These are phyloP conservation scores for Alternaria gaisen DNA, from an alignment of 2,329 filamentous ascomycete species.

Conservation along the genomic window DNA sequence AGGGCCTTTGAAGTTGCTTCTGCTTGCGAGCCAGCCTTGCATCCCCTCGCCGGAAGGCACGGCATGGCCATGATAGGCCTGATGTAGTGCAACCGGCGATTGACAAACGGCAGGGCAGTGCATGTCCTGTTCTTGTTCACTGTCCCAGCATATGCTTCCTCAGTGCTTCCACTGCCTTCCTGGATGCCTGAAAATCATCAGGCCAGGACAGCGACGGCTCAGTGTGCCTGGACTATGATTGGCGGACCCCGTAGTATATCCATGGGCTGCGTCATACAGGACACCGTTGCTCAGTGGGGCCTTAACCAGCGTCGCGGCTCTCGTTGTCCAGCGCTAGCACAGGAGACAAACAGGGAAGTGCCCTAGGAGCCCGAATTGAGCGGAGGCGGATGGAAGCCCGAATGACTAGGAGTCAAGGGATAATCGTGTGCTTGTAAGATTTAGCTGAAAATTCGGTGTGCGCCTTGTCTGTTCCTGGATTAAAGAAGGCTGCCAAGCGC, in stretches of 20 bases:
- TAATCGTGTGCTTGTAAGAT: slow-evolving; percentile 16
- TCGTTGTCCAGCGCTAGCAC: slow-evolving; percentile 12
- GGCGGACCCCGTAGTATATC: slow-evolving; percentile 5
- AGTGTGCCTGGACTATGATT: slow-evolving; percentile 1
- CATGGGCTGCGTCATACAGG: slow-evolving; percentile 17
- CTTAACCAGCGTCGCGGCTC: slow-evolving; percentile 19
- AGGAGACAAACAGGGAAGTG: slow-evolving; percentile 20
- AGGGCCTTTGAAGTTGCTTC: slow-evolving; percentile 7
- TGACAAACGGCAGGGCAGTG: slow-evolving; percentile 2
- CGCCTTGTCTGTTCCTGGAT: slow-evolving; percentile 21
- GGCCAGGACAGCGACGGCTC: neutral
- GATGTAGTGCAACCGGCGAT: neutral
- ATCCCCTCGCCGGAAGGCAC: slow-evolving; percentile 22
- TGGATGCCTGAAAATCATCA: slow-evolving; percentile 6
- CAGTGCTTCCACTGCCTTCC: neutral
- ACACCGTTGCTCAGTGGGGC: slow-evolving; percentile 18
- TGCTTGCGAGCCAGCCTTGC: slow-evolving; percentile 12
- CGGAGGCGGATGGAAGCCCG: slow-evolving; percentile 14
- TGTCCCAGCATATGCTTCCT: neutral
- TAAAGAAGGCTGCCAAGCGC: slow-evolving; percentile 3
- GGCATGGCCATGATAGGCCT: slow-evolving; percentile 14
- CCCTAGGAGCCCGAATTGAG: slow-evolving; percentile 15
- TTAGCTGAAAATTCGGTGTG: slow-evolving; percentile 19
- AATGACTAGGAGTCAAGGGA: slow-evolving; percentile 16
- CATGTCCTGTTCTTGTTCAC: neutral